Evolutionary conservation across 768 basidiomycete genomes (phyloP), one percentile per base, ranked within the genome.

Genomic region (Krasilnikovozyma curviuscula): DNA sequence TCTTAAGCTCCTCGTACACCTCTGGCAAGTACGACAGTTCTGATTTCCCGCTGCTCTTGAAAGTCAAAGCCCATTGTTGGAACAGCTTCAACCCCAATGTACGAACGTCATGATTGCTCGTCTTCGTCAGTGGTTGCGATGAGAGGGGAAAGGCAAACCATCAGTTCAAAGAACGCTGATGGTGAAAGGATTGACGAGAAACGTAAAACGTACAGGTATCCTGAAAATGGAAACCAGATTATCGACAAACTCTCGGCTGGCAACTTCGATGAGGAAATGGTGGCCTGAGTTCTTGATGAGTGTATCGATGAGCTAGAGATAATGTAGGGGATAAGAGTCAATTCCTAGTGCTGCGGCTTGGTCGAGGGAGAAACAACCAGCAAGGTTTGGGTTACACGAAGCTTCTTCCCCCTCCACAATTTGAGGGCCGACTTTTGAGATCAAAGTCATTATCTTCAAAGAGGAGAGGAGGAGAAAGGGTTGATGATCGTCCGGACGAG

Each of bases 251-350:
- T 95, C 88, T 47, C 84, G 72, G 5, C 83, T 84, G 5, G 81
- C 77, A 39, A 91, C 65, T 61, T 93, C 86, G 2, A 64, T 64
- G 42, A 97, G 67, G 60, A 98, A 97, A 37, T 78, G 75, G 55
- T 95, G 86, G 0, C 93, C 93, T 9, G 85, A 86, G 59, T 98
- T 98, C 77, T 98, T 98, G 63, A 97, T 73, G 59, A 84, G 88
- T 8, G 78, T 71, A 64, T 97, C 93, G 40, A 82, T 77, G 41
- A 95, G 70, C 82, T 91, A 61, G 1, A 31, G 54, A 49, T 9
- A 49, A 30, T 46, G 40, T 46, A 39, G 47, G 35, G 40, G 44
- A 49, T 16, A 57, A 55, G 44, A n/a, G n/a, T n/a, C n/a, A n/a
- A n/a, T n/a, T n/a, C n/a, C n/a, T n/a, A n/a, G n/a, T n/a, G n/a